Evolutionary conservation across 2,329 filamentous ascomycete genomes (phyloP).

Genomic region (Fusarium sp.): DNA sequence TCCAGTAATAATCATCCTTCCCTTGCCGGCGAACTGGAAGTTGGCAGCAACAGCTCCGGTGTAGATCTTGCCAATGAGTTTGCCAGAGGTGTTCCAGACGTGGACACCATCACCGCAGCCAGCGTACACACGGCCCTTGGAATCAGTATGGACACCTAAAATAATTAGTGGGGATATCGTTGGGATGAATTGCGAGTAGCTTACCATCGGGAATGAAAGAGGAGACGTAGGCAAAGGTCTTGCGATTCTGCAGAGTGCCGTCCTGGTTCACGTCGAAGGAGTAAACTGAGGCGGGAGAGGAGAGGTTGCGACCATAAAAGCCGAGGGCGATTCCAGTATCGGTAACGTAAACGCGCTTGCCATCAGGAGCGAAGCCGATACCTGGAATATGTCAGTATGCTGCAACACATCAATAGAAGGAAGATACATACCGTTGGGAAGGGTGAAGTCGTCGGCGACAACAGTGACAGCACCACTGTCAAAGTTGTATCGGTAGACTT

Average conservation of each 20-base stretch:
- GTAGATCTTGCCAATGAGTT: constrained; percentile 68
- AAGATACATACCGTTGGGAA: constrained; percentile 63
- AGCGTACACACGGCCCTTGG: constrained; percentile 67
- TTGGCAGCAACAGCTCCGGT: constrained; percentile 60
- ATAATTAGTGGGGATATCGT: not conserved
- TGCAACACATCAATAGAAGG: rapidly evolving
- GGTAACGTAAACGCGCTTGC: constrained; percentile 65
- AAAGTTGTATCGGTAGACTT: constrained; percentile 70
- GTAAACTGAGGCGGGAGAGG: constrained; percentile 62
- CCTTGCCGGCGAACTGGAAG: constrained; percentile 59
- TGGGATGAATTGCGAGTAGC: constrained; percentile 39
- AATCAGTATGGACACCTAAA: constrained; percentile 66
- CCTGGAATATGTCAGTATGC: constrained; percentile 49
- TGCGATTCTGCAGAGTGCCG: constrained; percentile 62
- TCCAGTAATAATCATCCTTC: constrained; percentile 53
- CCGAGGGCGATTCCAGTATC: constrained; percentile 64
- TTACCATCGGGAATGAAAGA: constrained; percentile 69
- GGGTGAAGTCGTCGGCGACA: constrained; percentile 68
- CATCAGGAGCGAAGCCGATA: constrained; percentile 68
- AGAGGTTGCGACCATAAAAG: constrained; percentile 58
- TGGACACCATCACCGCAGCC: constrained; percentile 64
- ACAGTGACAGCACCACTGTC: constrained; percentile 64
- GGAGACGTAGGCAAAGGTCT: constrained; percentile 69
- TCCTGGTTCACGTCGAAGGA: constrained; percentile 60
- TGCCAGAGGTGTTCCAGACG: constrained; percentile 61